Conservation (phyloP, 2,329 filamentous ascomycete genomes). For the Sphaerostilbella broomeana region DNA sequence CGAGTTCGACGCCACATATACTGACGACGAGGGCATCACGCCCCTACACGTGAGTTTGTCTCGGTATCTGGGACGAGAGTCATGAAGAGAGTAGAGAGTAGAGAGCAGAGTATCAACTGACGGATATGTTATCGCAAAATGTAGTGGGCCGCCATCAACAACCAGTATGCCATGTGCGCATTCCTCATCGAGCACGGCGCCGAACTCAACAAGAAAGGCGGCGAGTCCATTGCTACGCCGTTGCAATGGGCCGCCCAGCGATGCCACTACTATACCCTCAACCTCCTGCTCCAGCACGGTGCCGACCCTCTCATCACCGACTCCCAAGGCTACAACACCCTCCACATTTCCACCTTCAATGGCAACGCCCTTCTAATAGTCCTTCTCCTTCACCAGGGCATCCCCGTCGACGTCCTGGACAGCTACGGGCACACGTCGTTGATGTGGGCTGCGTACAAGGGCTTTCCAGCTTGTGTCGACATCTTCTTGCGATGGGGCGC, state of each 20-base stretch:
- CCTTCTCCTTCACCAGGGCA: constrained; percentile 87
- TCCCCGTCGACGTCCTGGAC: constrained; percentile 87
- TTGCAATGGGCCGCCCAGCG: constrained; percentile 96
- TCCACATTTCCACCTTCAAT: constrained; percentile 95
- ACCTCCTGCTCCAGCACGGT: constrained; percentile 83
- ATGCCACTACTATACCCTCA: constrained; percentile 94
- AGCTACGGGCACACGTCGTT: constrained; percentile 85
- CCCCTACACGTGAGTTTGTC: constrained; percentile 71
- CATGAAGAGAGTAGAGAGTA: background rate
- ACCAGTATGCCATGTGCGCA: constrained; percentile 94
- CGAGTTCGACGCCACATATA: constrained; percentile 74
- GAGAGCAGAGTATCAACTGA: background rate
- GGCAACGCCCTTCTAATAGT: constrained; percentile 88
- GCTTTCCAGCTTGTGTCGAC: constrained; percentile 86
- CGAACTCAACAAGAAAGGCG: constrained; percentile 90
- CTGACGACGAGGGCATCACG: constrained; percentile 89
- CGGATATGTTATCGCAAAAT: constrained; percentile 14
- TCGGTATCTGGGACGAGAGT: background rate
- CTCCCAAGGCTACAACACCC: constrained; percentile 93
- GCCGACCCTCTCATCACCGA: constrained; percentile 90
- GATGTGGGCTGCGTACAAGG: constrained; percentile 99
- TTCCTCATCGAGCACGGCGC: constrained; percentile 81
- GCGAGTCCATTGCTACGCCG: constrained; percentile 88
- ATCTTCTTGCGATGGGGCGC: constrained; percentile 91
- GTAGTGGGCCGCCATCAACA: constrained; percentile 98